Base-by-base conservation (phyloP, 2,329 filamentous ascomycete species). In the Colletotrichum trifolii region DNA sequence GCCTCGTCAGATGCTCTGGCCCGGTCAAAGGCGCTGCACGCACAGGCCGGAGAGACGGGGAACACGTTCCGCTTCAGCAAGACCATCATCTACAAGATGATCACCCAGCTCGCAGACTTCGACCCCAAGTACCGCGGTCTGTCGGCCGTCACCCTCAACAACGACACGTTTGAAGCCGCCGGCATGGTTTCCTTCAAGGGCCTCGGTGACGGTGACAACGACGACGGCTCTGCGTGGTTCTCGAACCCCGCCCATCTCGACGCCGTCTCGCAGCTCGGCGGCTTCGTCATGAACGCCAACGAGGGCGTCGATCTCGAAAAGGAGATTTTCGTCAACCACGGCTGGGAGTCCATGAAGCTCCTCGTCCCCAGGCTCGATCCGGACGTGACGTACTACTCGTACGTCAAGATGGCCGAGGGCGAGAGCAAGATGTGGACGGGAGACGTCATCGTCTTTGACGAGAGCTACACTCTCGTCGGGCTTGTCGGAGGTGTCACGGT, bases 81-180 rank as follows among this genome's bases (percentile, higher is more conserved):
- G 33, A 90, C 90, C 38, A 87, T 94, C 79, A 89, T 90, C 12
- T 96, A 96, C 84, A 94, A 94, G 78, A 84, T 87, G 1, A 87
- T 87, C 70, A 71, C 75, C 10, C 81, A 84, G 46, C 76, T 89
- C 0, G 87, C 88, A 6, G 84, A 88, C 70, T 89, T 88, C 67
- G 78, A 81, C 13, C 74, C 72, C 8, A 79, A 79, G 42, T 89
- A 86, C 72, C 80, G 79, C 56, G 87, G 85, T 33, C 88, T 89
- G 77, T 81, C 87, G 43, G 84, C 86, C 58, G 85, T 89, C 8
- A 81, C 88, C 40, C 77, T 89, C 7, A 78, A 83, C 70, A 84
- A 81, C 68, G 71, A 73, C 45, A 75, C 76, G 10, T 77, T 76
- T 63, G 80, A 83, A 72, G 79, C 81, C 34, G 79, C 80, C 33